Evolutionary conservation across 306 rosid genomes (phyloP).

Genomic region (Astragalus membranaceus): DNA sequence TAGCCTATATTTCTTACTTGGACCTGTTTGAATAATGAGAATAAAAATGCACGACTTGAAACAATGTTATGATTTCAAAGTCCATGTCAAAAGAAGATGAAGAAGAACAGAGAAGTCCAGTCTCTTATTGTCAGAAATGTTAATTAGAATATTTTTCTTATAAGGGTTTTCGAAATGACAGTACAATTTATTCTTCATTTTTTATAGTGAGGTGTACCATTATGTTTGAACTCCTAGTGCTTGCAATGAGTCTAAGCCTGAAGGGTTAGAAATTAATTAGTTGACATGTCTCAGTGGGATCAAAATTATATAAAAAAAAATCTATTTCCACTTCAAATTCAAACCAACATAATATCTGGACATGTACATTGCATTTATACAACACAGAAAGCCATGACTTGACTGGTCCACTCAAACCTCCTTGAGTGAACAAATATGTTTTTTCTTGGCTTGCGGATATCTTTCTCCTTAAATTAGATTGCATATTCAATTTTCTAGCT

Average conservation of each 20-base stretch:
- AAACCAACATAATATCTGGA: not conserved
- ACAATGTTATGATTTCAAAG: not conserved
- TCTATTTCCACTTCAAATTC: not conserved
- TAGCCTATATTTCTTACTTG: not conserved
- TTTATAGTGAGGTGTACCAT: not conserved
- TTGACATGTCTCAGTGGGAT: not conserved
- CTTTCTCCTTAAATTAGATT: not conserved
- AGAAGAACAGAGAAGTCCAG: constrained; percentile 7
- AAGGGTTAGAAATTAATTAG: not conserved
- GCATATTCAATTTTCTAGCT: not conserved
- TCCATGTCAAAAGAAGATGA: constrained; percentile 10
- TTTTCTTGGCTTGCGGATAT: not conserved
- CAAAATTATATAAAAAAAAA: not conserved
- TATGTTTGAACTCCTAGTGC: not conserved
- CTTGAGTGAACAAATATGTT: not conserved
- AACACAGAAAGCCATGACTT: not conserved
- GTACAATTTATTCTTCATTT: not conserved
- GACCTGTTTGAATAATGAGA: constrained; percentile 11
- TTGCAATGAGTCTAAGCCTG: not conserved
- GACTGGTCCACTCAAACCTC: constrained; percentile 10
- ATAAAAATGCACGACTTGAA: not conserved
- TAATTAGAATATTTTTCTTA: not conserved
- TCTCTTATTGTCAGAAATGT: not conserved
- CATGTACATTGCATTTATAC: not conserved
- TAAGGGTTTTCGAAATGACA: not conserved